Evolutionary conservation across 805 yeast species (phyloP), one percentile per base, ranked within the genome.

Genomic region (Candida nitratophila): DNA sequence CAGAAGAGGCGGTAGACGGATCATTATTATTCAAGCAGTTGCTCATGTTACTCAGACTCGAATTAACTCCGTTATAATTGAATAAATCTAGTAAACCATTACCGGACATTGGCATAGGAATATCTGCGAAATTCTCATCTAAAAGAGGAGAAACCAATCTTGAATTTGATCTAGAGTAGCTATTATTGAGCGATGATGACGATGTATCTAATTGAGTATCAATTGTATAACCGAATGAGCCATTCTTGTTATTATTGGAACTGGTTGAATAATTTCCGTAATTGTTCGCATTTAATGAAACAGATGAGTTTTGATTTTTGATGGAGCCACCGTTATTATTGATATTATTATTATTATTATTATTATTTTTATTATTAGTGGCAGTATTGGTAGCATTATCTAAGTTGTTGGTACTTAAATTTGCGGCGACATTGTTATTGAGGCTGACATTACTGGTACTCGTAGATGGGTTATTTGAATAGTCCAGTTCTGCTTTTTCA

Each of bases 81-180:
- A 62, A 56, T 10, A 59, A 51, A 40, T 61, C 66, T 30, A 63
- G 41, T 27, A 63, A 51, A 9, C 67, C 67, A 38, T 50, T 53
- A 12, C 64, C 65, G 3, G 63, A 50, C 17, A 52, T 39, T 17
- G 61, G 60, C 33, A 50, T 43, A 7, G 49, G 48, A 3, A 52
- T 37, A 26, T 52, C 58, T 2, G 45, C 34, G 40, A 48, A 56
- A 11, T 4, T 7, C 11, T 27, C 33, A 29, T 37, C 19, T 9
- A 7, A 16, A 5, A 12, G 11, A 16, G 37, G 26, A 20, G 37
- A 11, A 6, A n/a, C 6, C 16, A 14, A 30, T n/a, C 16, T 30
- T 12, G 33, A 8, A n/a, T n/a, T n/a, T 14, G 15, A 30, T 30
- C 16, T n/a, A 30, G 7, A 9, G 14, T 30, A 14, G 14, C 14